Evolutionary conservation across 768 basidiomycete species (phyloP), one percentile per base, ranked within the genome.

Genomic region (Kwoniella botswanensis): DNA sequence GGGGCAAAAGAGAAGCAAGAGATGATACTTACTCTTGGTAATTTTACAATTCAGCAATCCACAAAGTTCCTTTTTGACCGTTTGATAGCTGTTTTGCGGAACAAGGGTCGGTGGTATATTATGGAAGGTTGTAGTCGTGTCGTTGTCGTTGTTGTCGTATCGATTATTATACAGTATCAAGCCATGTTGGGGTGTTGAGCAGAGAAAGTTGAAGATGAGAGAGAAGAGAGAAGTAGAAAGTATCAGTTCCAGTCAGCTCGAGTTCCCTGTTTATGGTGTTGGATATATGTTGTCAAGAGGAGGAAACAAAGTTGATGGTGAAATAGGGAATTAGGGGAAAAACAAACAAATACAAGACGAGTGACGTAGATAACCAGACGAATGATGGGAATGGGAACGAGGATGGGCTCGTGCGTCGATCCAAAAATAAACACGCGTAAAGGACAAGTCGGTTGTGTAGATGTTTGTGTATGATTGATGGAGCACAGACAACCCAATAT

Each of bases 131-230:
- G 26, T 58, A 15, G 24, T 17, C 12, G 26, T 21, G 1, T 26
- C 24, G 57, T 21, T 17, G 29, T 26, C 26, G 24, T 56, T 18
- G 17, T 17, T 9, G 26, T 17, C 15, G 29, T 58, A 29, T 58
- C 35, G 35, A 15, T 15, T 58, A 58, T 58, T 58, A 58, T 24
- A 58, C 57, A 35, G 57, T 24, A 1, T 26, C 22, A 18, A 58
- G 26, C 15, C 57, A 58, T 58, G 26, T 58, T 41, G 57, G 46
- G 68, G 5, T 43, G 79, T 80, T n/a, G 76, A 79, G 12, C 71
- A 74, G 5, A 17, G 12, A 24, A n/a, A 44, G 22, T 18, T 29
- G 42, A 63, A 63, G 42, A 29, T 13, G 24, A 46, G 11, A 44
- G 35, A n/a, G 7, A 26, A 63, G 46, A 63, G 35, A n/a, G 12